Evolutionary conservation across 2,329 filamentous ascomycete species (phyloP), one percentile per base, ranked within the genome.

Genomic region (Talaromyces sp.): DNA sequence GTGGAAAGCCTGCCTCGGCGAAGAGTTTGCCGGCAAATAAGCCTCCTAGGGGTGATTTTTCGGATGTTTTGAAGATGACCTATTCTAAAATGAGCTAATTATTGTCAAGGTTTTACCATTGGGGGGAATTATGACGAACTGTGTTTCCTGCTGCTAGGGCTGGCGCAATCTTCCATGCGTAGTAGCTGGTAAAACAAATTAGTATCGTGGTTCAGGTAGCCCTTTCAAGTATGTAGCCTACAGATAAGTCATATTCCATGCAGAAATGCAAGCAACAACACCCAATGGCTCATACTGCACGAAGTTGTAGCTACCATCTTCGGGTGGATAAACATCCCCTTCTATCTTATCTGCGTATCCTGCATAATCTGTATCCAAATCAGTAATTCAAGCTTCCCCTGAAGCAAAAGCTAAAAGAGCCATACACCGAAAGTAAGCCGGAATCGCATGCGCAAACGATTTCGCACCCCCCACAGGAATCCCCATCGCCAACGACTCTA

Each of bases 261-360:
- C 63, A 1, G 63, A 54, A 27, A 71, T 67, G 3, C 67, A 68
- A 3, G 69, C 69, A 10, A 52, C 61, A 5, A 71, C 69, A 1
- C 69, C 69, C 0, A 70, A 59, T 0, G 69, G 69, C 27, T 70
- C 66, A 24, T 68, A 62, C 14, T 64, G 68, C 1, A 64, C 66
- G 16, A 70, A 67, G 3, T 64, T 64, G 27, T 67, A 27, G 39
- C 66, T 60, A 4, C 70, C 71, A 22, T 70, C 63, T 11, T 72
- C 67, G 11, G 62, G 54, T 4, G 70, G 70, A 39, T 48, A 71
- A 10, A 66, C 64, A 24, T 71, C 62, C 24, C 69, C 69, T 48
- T 50, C 62, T 13, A 70, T 60, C 33, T 71, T 70, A 37, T 70
- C 96, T 92, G 83, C 96, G 90, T 91, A 62, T 8, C 64, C 64